A percentile compares a stretch with the other conserved stretches of the same genome.
Evolutionary conservation across 148 eudicot species (phyloP).

Genomic region (Cornus florida): DNA sequence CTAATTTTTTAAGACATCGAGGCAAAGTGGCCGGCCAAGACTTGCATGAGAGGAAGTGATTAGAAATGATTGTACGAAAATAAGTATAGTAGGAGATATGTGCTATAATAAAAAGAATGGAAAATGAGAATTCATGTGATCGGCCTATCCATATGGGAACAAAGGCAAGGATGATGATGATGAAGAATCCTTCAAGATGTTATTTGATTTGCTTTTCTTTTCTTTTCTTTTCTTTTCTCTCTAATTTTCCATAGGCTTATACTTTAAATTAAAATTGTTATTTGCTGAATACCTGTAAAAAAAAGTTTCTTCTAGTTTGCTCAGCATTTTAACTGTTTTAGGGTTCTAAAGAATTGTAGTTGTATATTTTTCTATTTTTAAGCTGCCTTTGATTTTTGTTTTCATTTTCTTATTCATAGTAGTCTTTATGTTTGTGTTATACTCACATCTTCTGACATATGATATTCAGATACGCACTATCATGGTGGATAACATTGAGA

Average conservation of each 20-base stretch:
- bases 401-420: not conserved
- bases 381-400: not conserved
- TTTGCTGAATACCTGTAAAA: too few species aligned
- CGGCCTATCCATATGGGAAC: too few species aligned
- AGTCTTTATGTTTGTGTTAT: conserved; percentile 5
- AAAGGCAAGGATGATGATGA: too few species aligned
- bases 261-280: not conserved
- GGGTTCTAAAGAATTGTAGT: not conserved
- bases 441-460: conserved; percentile 10
- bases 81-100: too few species aligned
- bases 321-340: not conserved
- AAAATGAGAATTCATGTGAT: too few species aligned
- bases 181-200: not conserved
- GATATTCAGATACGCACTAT: conserved; percentile 79
- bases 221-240: not conserved
- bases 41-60: too few species aligned
- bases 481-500: conserved; percentile 97
- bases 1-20: too few species aligned
- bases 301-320: too few species aligned
- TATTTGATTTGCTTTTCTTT: not conserved
- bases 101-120: too few species aligned
- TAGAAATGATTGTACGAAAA: too few species aligned
- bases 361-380: not conserved
- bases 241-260: not conserved
- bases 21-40: too few species aligned